Percentiles rank a stretch among this genome's conserved stretches.
Evolutionary conservation across 148 eudicot species (phyloP).

Genomic region (Polygonum aviculare): DNA sequence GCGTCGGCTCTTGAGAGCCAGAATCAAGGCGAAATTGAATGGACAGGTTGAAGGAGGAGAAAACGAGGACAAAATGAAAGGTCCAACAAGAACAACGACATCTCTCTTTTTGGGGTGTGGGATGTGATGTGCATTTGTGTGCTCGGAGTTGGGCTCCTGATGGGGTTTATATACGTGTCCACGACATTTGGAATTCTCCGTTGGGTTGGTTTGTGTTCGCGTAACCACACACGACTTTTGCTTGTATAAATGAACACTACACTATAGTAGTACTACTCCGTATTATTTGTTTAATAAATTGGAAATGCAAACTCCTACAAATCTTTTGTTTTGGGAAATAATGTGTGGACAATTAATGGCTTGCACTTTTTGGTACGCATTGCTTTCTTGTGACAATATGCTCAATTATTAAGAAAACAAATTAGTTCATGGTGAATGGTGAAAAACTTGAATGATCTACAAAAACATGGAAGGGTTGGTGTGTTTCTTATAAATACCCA

Average conservation of each 20-base stretch:
- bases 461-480: not conserved
- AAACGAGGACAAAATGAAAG: not conserved
- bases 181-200: not conserved
- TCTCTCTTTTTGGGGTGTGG: not conserved
- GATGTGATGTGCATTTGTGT: not conserved
- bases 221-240: not conserved
- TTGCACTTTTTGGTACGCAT: not conserved
- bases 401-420: not conserved
- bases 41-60: not conserved
- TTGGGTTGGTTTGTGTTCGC: not conserved
- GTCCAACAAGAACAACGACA: slow-evolving; percentile 3
- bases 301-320: not conserved
- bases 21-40: not conserved
- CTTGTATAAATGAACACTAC: too few species aligned
- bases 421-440: not conserved
- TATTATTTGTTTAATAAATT: not conserved
- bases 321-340: not conserved
- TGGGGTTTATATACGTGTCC: not conserved
- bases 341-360: not conserved
- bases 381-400: not conserved
- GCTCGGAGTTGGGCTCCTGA: not conserved
- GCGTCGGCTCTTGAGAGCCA: not conserved
- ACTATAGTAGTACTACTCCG: not conserved
- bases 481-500: not conserved
- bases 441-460: too few species aligned